phyloP scores from a whole-genome alignment of 768 basidiomycete species.

The Lactarius sp. region DNA sequence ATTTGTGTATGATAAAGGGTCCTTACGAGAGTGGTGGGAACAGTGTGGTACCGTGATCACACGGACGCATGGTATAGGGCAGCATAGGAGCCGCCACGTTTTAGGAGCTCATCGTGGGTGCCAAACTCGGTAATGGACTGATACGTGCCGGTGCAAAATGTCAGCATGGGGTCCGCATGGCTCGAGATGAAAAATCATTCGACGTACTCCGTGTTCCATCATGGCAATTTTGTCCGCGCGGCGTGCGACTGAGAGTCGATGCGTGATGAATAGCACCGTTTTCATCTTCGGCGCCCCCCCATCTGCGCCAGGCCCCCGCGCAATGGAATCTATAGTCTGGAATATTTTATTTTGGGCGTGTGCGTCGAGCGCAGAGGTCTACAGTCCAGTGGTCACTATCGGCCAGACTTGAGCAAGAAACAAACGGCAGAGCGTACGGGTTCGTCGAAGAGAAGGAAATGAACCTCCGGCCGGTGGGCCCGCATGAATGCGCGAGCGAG shows the following conservation, averaged over 20 bases:
- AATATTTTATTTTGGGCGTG: slow-evolving; percentile 78
- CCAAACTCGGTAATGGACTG: slow-evolving; percentile 31
- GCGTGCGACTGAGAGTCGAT: slow-evolving; percentile 74
- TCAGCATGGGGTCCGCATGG: slow-evolving; percentile 11
- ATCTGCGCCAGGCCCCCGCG: slow-evolving; percentile 47
- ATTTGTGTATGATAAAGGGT: slow-evolving; percentile 10
- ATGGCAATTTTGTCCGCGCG: slow-evolving; percentile 83
- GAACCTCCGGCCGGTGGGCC: slow-evolving; percentile 65
- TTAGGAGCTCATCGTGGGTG: slow-evolving; percentile 29
- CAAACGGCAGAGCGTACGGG: slow-evolving; percentile 47
- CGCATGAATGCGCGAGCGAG: slow-evolving; percentile 86
- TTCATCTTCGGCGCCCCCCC: slow-evolving; percentile 43
- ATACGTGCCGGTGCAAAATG: not conserved
- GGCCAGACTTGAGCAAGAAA: not conserved
- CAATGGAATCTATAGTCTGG: slow-evolving; percentile 64
- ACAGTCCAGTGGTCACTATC: slow-evolving; percentile 13
- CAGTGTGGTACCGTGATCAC: slow-evolving; percentile 9
- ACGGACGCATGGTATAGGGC: slow-evolving; percentile 27
- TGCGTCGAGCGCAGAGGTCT: slow-evolving; percentile 79
- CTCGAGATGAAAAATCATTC: slow-evolving; percentile 12
- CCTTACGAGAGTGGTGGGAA: slow-evolving; percentile 15
- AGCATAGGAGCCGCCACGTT: slow-evolving; percentile 27
- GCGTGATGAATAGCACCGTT: slow-evolving; percentile 80
- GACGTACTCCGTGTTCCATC: slow-evolving; percentile 68
- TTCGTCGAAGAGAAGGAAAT: slow-evolving; percentile 81